Conservation (phyloP, 768 basidiomycete species). For the Psilocybe tampanensis region DNA sequence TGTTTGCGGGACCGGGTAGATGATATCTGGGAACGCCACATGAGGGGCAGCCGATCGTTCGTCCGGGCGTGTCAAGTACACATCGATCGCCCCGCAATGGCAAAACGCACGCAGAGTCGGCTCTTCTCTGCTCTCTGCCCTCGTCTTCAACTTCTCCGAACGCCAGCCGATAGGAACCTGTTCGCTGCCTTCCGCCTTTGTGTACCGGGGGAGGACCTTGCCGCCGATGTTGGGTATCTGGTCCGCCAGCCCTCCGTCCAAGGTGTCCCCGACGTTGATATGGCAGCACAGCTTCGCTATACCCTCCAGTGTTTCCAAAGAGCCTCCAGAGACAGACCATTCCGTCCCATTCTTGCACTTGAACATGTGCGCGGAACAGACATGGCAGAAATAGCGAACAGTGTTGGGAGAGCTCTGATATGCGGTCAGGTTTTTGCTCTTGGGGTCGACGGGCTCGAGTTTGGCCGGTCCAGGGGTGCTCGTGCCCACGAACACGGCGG, state of each 20-base stretch:
- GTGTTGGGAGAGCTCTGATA: slow-evolving; percentile 22
- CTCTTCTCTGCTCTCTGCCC: not conserved
- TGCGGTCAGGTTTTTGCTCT: slow-evolving; percentile 18
- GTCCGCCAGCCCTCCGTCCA: slow-evolving; percentile 35
- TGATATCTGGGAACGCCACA: slow-evolving; percentile 27
- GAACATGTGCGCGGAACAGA: slow-evolving; percentile 32
- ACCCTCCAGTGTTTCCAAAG: slow-evolving; percentile 25
- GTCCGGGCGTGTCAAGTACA: slow-evolving; percentile 27
- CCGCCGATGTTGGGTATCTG: slow-evolving; percentile 21
- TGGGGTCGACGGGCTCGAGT: not conserved
- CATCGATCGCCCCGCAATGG: slow-evolving; percentile 26
- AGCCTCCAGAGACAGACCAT: slow-evolving; percentile 29
- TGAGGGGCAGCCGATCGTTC: slow-evolving; percentile 20
- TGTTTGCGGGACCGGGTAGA: slow-evolving; percentile 23
- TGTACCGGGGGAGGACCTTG: slow-evolving; percentile 22
- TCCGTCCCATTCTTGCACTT: slow-evolving; percentile 3
- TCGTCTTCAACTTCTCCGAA: slow-evolving; percentile 19
- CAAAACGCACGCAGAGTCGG: slow-evolving; percentile 24
- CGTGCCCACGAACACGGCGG: slow-evolving; percentile 8
- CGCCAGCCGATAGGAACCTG: slow-evolving; percentile 18
- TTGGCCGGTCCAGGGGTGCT: not conserved
- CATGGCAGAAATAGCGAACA: slow-evolving; percentile 30
- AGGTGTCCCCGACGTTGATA: slow-evolving; percentile 27
- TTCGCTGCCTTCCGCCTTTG: slow-evolving; percentile 15
- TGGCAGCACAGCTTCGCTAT: slow-evolving; percentile 24